A percentile compares a stretch with the other conserved stretches of the same genome.
Evolutionary conservation across 768 basidiomycete genomes (phyloP).

Genomic region (Mrakia frigida): DNA sequence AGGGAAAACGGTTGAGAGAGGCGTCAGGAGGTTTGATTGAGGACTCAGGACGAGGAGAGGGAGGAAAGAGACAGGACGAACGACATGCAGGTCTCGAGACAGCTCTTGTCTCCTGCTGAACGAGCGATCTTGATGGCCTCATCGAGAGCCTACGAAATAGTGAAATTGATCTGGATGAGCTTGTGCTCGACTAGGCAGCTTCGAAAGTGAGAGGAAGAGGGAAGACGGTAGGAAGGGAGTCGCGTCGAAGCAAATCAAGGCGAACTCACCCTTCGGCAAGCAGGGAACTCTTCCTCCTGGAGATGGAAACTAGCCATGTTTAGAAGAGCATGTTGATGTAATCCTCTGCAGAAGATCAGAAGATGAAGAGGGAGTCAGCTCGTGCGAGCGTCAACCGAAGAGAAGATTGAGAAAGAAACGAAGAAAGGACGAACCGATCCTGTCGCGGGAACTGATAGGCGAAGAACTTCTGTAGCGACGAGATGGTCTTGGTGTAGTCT

Average conservation of each 20-base stretch:
- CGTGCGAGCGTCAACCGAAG: neutral
- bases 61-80: neutral
- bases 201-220: neutral
- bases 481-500: conserved; percentile 64
- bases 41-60: too few relatives aligned
- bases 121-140: conserved; percentile 77
- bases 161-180: neutral
- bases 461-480: conserved; percentile 70
- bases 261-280: conserved; percentile 58
- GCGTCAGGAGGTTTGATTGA: neutral
- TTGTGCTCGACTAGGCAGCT: neutral
- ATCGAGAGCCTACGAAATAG: conserved; percentile 26
- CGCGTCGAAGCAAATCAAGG: conserved; percentile 1
- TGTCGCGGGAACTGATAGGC: conserved; percentile 77
- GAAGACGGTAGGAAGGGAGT: neutral
- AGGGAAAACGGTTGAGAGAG: neutral
- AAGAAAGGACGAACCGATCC: conserved; percentile 61
- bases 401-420: neutral
- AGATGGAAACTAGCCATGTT: conserved; percentile 76
- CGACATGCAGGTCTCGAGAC: conserved; percentile 61
- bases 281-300: conserved; percentile 59
- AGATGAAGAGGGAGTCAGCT: conserved; percentile 18
- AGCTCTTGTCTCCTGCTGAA: conserved; percentile 62
- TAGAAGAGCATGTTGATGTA: conserved; percentile 73
- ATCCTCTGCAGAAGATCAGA: conserved; percentile 53